Percentiles rank a stretch among this genome's conserved stretches.
phyloP scores from a whole-genome alignment of 305 asterid species.

The Caryopteris hybrid region DNA sequence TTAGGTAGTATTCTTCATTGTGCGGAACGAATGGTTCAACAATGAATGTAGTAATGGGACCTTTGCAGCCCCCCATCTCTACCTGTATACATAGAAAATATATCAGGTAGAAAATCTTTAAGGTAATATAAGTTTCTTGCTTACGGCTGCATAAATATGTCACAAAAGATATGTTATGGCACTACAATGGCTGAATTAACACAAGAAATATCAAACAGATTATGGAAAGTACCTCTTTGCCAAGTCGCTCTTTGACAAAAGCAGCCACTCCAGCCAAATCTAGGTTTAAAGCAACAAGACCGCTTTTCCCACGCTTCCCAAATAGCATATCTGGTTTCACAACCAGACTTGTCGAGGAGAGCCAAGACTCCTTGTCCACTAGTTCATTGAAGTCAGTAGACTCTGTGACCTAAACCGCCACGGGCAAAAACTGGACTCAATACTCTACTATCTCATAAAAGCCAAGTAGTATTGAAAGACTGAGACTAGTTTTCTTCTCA shows the following conservation, averaged over 20 bases:
- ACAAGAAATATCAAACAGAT: neutral
- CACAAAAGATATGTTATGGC: neutral
- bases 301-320: constrained; percentile 97
- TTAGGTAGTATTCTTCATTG: constrained; percentile 73
- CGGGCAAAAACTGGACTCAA: no score
- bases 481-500: neutral
- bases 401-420: constrained; percentile 61
- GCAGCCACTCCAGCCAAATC: constrained; percentile 82
- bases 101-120: neutral
- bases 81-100: constrained; percentile 41
- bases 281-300: constrained; percentile 86
- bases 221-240: constrained; percentile 61
- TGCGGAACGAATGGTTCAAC: constrained; percentile 95
- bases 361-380: constrained; percentile 81
- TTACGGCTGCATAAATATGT: neutral
- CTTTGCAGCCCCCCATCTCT: constrained; percentile 95
- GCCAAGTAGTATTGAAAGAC: no score
- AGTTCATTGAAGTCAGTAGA: constrained; percentile 77
- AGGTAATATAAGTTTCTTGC: neutral
- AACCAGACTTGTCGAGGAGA: constrained; percentile 71
- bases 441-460: no score
- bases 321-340: constrained; percentile 96
- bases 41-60: constrained; percentile 86
- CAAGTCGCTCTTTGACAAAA: constrained; percentile 82
- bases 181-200: neutral